Conservation (phyloP, 2,329 filamentous ascomycete genomes). For the Neurospora sp. region DNA sequence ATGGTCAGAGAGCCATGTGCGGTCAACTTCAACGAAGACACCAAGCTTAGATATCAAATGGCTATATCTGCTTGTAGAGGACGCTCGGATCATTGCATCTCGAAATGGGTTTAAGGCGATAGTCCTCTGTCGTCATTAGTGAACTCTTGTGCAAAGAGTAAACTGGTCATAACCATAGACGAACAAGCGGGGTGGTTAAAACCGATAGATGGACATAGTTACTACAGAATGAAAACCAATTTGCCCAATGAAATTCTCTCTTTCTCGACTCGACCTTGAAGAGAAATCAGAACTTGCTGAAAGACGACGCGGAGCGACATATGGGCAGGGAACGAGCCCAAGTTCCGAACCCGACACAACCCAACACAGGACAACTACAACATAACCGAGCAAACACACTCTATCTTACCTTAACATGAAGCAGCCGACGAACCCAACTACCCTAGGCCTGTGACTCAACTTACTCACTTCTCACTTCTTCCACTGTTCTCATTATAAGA, state of each 20-base stretch:
- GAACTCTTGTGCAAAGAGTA: background rate
- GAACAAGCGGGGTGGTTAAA: background rate
- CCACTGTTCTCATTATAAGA: no score
- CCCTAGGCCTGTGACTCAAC: background rate
- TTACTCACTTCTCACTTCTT: background rate
- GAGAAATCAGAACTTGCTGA: background rate
- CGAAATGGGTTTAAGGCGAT: background rate
- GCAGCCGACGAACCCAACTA: background rate
- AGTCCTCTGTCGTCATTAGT: background rate
- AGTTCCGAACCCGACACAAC: background rate
- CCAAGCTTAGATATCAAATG: background rate
- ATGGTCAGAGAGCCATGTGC: background rate
- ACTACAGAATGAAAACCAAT: background rate
- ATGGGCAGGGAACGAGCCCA: background rate
- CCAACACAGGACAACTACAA: background rate
- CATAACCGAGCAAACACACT: background rate
- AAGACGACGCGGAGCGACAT: background rate
- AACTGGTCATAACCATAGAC: background rate
- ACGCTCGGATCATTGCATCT: background rate
- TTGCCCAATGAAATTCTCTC: background rate
- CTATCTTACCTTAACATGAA: background rate
- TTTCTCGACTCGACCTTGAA: background rate
- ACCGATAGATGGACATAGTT: background rate
- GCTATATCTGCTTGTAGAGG: background rate
- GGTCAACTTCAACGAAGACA: background rate